phyloP scores from a whole-genome alignment of 345 rosid genomes.

The Abelmoschus esculentus region DNA sequence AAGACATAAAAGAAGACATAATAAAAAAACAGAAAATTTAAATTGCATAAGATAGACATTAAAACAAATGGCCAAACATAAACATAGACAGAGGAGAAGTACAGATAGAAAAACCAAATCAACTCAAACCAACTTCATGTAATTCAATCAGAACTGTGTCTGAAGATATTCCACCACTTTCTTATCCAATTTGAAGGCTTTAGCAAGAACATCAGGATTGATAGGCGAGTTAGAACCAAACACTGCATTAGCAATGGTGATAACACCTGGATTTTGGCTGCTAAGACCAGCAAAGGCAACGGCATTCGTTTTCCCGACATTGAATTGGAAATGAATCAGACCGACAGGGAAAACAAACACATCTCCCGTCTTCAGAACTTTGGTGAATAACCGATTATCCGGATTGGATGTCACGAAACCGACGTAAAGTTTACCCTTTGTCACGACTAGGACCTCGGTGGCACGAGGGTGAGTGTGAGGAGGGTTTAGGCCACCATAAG shows the following conservation, averaged over 20 bases:
- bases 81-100: background rate
- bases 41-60: no score
- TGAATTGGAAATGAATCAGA: constrained; percentile 29
- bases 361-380: constrained; percentile 20
- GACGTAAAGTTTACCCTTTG: constrained; percentile 18
- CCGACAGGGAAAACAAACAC: constrained; percentile 23
- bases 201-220: constrained; percentile 14
- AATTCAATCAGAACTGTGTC: background rate
- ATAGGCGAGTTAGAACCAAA: constrained; percentile 19
- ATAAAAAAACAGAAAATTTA: no score
- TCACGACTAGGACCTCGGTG: constrained; percentile 1
- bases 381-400: constrained; percentile 14
- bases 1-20: no score
- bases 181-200: constrained; percentile 25
- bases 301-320: constrained; percentile 10
- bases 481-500: constrained; percentile 22
- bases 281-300: constrained; percentile 17
- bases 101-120: background rate
- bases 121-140: background rate
- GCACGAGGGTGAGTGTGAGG: constrained; percentile 31
- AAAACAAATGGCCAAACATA: background rate
- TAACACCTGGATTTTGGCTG: constrained; percentile 27
- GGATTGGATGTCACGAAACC: constrained; percentile 26
- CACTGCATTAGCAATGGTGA: constrained; percentile 20
- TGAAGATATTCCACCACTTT: constrained; percentile 13